Conservation (phyloP, 2,329 filamentous ascomycete species). For the Fusarium keratoplasticum region DNA sequence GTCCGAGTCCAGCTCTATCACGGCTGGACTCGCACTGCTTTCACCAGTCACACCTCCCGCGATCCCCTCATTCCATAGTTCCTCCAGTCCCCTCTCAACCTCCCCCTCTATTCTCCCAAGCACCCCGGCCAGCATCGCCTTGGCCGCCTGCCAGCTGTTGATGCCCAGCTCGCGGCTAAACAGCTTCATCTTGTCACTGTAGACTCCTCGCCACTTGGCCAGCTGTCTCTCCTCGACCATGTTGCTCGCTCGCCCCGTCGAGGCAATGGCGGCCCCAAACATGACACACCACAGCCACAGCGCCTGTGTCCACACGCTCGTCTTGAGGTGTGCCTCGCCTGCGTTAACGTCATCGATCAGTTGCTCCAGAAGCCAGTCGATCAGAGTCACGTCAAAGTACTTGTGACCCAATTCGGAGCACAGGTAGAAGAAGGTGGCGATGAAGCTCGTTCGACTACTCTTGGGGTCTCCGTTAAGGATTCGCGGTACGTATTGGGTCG, state of each 20-base stretch:
- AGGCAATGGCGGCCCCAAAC: conserved; percentile 57
- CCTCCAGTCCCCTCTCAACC: conserved; percentile 53
- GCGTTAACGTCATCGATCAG: conserved; percentile 57
- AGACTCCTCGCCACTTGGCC: conserved; percentile 51
- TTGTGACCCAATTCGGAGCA: conserved; percentile 57
- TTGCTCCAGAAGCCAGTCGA: conserved; percentile 60
- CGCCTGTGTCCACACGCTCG: conserved; percentile 55
- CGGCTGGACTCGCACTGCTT: conserved; percentile 34
- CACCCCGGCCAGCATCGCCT: conserved; percentile 51
- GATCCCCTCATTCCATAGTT: conserved; percentile 56
- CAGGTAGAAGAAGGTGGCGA: conserved; percentile 61
- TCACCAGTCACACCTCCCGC: conserved; percentile 27
- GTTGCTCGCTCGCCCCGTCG: conserved; percentile 51
- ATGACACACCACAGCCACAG: conserved; percentile 61
- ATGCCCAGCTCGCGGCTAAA: conserved; percentile 53
- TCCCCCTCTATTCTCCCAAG: conserved; percentile 56
- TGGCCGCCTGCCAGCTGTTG: conserved; percentile 54
- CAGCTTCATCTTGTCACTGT: conserved; percentile 56
- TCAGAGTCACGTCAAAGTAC: conserved; percentile 56
- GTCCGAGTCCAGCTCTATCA: conserved; percentile 44
- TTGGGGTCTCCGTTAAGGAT: conserved; percentile 51
- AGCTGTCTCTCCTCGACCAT: conserved; percentile 52
- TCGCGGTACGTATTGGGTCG: conserved; percentile 48
- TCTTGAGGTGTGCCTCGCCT: conserved; percentile 54
- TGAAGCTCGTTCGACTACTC: conserved; percentile 58